Conservation (phyloP, 2,329 filamentous ascomycete species). For the Hymenoscyphus linearis region DNA sequence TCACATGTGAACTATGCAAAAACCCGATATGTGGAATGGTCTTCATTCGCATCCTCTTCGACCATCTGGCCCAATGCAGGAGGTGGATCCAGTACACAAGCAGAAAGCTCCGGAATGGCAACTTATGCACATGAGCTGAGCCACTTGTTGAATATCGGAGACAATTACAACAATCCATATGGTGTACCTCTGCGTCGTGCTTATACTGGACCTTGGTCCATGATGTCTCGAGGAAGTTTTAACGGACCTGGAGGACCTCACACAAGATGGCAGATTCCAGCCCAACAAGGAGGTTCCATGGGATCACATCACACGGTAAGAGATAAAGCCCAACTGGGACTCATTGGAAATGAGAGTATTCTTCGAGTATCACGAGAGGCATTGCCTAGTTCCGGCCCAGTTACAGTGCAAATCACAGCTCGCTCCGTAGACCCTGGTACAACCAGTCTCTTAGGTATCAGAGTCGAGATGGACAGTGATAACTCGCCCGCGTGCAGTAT, state of each 20-base stretch:
- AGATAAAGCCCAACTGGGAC: constrained; percentile 15
- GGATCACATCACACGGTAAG: constrained; percentile 14
- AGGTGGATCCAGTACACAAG: constrained; percentile 5
- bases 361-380: constrained; percentile 12
- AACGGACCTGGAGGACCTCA: constrained; percentile 18
- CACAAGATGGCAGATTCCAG: constrained; percentile 18
- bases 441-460: constrained; percentile 10
- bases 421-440: constrained; percentile 10
- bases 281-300: constrained; percentile 13
- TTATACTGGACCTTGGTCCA: constrained; percentile 14
- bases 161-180: constrained; percentile 17
- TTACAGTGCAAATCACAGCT: constrained; percentile 9
- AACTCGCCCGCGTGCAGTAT: constrained; percentile 8
- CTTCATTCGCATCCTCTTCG: constrained; percentile 12
- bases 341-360: constrained; percentile 9
- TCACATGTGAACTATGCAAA: constrained; percentile 12
- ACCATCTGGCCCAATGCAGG: constrained; percentile 14
- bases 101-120: constrained; percentile 13
- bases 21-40: constrained; percentile 15
- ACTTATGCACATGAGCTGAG: constrained; percentile 15
- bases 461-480: constrained; percentile 8
- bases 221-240: constrained; percentile 16
- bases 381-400: constrained; percentile 9
- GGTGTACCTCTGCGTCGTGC: constrained; percentile 8
- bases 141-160: constrained; percentile 15